Evolutionary conservation across 768 basidiomycete species (phyloP).

Genomic region (Agaricus sinodeliciosus): DNA sequence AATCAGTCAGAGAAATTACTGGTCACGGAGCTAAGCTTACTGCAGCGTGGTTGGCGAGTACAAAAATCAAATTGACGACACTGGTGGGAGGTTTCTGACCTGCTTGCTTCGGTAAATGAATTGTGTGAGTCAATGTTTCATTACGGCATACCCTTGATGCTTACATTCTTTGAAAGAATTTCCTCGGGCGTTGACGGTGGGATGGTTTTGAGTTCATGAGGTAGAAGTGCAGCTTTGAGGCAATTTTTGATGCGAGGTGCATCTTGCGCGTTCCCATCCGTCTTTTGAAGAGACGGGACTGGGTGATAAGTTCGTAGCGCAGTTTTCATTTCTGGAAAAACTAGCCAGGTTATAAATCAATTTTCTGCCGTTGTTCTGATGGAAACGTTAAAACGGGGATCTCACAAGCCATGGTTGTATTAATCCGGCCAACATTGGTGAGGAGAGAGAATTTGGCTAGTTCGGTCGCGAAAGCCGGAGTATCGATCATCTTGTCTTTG

Average conservation of each 20-base stretch:
- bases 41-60: slow-evolving; percentile 70
- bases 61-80: slow-evolving; percentile 81
- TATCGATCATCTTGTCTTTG: slow-evolving; percentile 83
- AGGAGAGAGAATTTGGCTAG: slow-evolving; percentile 79
- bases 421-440: slow-evolving; percentile 87
- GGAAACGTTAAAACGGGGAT: slow-evolving; percentile 16
- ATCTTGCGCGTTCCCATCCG: slow-evolving; percentile 83
- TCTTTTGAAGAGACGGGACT: slow-evolving; percentile 84
- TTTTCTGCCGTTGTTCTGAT: slow-evolving; percentile 15
- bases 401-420: slow-evolving; percentile 87
- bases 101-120: slow-evolving; percentile 33
- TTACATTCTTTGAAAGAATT: slow-evolving; percentile 60
- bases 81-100: slow-evolving; percentile 74
- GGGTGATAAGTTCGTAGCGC: slow-evolving; percentile 86
- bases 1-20: neutral
- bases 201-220: slow-evolving; percentile 56
- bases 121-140: slow-evolving; percentile 11
- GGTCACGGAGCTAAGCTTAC: slow-evolving; percentile 31
- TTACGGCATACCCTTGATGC: slow-evolving; percentile 18
- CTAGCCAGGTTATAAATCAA: slow-evolving; percentile 32
- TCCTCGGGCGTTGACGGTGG: slow-evolving; percentile 73
- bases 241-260: slow-evolving; percentile 90
- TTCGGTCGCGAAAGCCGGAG: slow-evolving; percentile 70
- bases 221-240: slow-evolving; percentile 73
- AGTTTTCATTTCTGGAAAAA: slow-evolving; percentile 93